phyloP scores from a whole-genome alignment of 2,329 filamentous ascomycete genomes.

The Saccharata proteae region DNA sequence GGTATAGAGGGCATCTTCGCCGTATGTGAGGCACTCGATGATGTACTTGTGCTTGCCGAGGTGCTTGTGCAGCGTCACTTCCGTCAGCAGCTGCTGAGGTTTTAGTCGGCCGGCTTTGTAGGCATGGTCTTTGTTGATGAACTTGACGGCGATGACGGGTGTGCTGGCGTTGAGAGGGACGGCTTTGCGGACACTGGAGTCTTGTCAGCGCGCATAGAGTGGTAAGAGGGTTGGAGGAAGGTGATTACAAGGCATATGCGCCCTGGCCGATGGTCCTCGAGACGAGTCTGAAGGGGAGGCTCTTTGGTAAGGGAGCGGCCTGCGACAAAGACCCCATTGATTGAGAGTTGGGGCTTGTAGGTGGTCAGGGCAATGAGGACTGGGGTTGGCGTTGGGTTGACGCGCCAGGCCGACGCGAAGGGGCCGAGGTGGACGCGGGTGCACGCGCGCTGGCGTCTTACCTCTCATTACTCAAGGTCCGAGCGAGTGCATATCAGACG shows the following conservation, averaged over 20 bases:
- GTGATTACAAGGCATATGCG: conserved; percentile 86
- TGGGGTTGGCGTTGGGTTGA: no score
- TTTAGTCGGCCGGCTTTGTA: conserved; percentile 78
- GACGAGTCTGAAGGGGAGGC: conserved; percentile 86
- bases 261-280: conserved; percentile 95
- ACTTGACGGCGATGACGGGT: conserved; percentile 91
- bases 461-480: no score
- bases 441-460: no score
- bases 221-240: neutral
- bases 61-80: conserved; percentile 79
- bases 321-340: conserved; percentile 52
- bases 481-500: no score
- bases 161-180: conserved; percentile 54
- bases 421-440: no score
- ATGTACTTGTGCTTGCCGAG: conserved; percentile 86
- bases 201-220: conserved; percentile 6
- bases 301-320: conserved; percentile 67
- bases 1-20: conserved; percentile 75
- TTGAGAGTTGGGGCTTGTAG: no score
- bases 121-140: conserved; percentile 96
- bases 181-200: conserved; percentile 77
- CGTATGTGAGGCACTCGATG: conserved; percentile 81
- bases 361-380: no score
- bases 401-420: no score
- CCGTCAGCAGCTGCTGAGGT: conserved; percentile 79